Percentiles rank a stretch among this genome's conserved stretches.
Conservation (phyloP, 2,329 filamentous ascomycete genomes). For the Neofusicoccum laricinum region DNA sequence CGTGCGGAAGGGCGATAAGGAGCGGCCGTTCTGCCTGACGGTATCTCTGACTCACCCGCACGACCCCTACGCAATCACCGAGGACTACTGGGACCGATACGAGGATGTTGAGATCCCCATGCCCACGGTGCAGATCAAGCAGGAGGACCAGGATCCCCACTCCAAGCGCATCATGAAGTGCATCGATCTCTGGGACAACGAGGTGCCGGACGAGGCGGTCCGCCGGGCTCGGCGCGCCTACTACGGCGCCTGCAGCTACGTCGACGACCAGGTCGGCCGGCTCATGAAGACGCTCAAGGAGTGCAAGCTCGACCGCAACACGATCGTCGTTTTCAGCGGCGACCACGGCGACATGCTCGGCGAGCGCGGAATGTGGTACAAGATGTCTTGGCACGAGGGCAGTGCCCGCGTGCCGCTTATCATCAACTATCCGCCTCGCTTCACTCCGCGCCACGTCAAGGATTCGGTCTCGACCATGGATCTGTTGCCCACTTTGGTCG, state of each 20-base stretch:
- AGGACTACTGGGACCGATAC: constrained; percentile 91
- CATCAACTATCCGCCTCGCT: constrained; percentile 74
- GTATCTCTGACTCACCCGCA: constrained; percentile 93
- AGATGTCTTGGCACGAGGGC: constrained; percentile 95
- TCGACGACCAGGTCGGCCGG: constrained; percentile 87
- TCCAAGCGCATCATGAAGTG: constrained; percentile 83
- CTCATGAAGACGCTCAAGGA: constrained; percentile 74
- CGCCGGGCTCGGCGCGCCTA: constrained; percentile 83
- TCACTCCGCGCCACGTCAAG: constrained; percentile 70
- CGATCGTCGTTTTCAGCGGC: constrained; percentile 86
- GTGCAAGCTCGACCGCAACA: constrained; percentile 77
- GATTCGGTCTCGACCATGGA: constrained; percentile 91
- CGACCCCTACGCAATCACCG: constrained; percentile 90
- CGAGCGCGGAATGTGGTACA: constrained; percentile 90
- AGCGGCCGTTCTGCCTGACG: constrained; percentile 78
- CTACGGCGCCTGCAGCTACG: constrained; percentile 89
- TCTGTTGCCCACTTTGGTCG: constrained; percentile 82
- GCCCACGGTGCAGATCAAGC: constrained; percentile 72
- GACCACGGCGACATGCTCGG: constrained; percentile 97
- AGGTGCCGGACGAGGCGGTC: constrained; percentile 82
- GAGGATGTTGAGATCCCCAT: constrained; percentile 83
- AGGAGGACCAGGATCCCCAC: constrained; percentile 81
- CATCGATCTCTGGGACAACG: constrained; percentile 79
- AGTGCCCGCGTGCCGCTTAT: constrained; percentile 87
- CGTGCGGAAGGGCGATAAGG: constrained; percentile 71